Conservation (phyloP, 2,329 filamentous ascomycete species). For the Phyllosticta ampelicida region DNA sequence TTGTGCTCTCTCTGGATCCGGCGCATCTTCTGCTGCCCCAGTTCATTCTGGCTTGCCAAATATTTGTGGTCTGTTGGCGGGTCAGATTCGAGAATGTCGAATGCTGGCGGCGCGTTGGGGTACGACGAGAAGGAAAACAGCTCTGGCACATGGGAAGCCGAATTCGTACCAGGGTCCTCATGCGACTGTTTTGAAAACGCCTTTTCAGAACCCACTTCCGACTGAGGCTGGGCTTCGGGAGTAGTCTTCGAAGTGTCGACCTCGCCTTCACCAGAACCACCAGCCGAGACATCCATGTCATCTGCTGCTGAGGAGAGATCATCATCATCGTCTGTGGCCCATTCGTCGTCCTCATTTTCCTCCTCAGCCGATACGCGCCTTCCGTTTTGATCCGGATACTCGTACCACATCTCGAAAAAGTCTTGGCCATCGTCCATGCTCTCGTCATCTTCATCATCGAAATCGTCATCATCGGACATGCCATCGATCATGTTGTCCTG, state of each 20-base stretch:
- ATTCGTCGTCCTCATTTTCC: constrained; percentile 20
- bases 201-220: constrained; percentile 7
- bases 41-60: constrained; percentile 13
- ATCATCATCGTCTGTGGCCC: constrained; percentile 18
- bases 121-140: constrained; percentile 8
- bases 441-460: constrained; percentile 11
- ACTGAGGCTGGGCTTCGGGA: constrained; percentile 22
- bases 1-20: constrained; percentile 48
- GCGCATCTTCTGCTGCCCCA: constrained; percentile 35
- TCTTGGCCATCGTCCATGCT: constrained; percentile 12
- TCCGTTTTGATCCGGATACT: constrained; percentile 24
- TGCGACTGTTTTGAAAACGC: background rate
- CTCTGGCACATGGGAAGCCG: background rate
- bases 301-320: constrained; percentile 29
- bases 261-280: constrained; percentile 16
- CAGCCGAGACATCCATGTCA: constrained; percentile 25
- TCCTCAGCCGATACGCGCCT: constrained; percentile 22
- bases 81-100: constrained; percentile 25
- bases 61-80: constrained; percentile 30
- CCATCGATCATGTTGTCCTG: constrained; percentile 1
- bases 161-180: background rate
- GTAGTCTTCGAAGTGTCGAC: constrained; percentile 26
- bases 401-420: constrained; percentile 17
- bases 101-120: constrained; percentile 16
- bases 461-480: constrained; percentile 14